phyloP scores from a whole-genome alignment of 2,329 filamentous ascomycete species.

The Diplodia sapinea region DNA sequence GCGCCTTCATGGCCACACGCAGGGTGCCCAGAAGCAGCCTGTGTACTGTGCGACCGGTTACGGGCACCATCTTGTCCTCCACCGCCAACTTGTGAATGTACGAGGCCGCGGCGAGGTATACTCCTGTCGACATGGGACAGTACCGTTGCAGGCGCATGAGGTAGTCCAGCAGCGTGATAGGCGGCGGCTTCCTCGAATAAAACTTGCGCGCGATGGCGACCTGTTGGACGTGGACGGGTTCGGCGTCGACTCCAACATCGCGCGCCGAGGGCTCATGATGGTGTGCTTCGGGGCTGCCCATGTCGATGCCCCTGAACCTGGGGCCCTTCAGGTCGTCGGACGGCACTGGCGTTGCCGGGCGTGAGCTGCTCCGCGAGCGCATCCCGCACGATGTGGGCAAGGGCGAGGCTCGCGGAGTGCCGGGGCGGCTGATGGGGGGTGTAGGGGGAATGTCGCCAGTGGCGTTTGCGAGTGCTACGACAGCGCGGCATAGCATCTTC shows the following conservation, averaged over 20 bases:
- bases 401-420: constrained; percentile 54
- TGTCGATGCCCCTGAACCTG: constrained; percentile 44
- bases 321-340: constrained; percentile 48
- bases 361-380: constrained; percentile 41
- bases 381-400: constrained; percentile 3
- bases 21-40: constrained; percentile 82
- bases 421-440: constrained; percentile 69
- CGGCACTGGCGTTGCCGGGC: constrained; percentile 49
- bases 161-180: constrained; percentile 83
- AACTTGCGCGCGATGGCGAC: constrained; percentile 89
- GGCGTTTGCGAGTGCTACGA: constrained; percentile 67
- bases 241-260: constrained; percentile 66
- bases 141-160: constrained; percentile 84
- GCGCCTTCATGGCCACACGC: constrained; percentile 87
- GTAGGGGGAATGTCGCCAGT: constrained; percentile 82
- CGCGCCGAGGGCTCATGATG: constrained; percentile 55
- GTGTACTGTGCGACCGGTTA: constrained; percentile 85
- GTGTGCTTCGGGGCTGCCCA: constrained; percentile 58
- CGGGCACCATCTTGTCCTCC: constrained; percentile 74
- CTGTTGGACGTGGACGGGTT: constrained; percentile 78
- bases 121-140: constrained; percentile 91
- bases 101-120: constrained; percentile 85
- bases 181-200: constrained; percentile 85
- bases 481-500: constrained; percentile 71
- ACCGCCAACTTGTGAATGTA: constrained; percentile 85